These are phyloP conservation scores for Beauveria sp. DNA, from an alignment of 2,329 filamentous ascomycete genomes.

Conservation along the genomic window DNA sequence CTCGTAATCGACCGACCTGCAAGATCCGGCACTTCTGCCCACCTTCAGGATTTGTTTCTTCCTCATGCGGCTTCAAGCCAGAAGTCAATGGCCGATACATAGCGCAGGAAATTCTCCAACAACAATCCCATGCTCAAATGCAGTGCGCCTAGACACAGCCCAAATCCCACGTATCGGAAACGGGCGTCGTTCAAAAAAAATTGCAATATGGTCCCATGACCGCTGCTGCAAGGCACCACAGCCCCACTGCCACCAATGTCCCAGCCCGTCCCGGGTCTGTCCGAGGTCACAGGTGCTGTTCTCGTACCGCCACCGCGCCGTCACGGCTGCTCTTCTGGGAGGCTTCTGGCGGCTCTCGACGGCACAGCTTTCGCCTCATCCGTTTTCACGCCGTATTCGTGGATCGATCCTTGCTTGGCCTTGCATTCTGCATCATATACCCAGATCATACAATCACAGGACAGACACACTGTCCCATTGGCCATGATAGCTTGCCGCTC, in stretches of 20 bases:
- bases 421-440: too few species aligned
- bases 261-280: conserved; percentile 10
- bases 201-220: neutral
- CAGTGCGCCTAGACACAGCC: neutral
- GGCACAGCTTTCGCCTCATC: neutral
- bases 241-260: neutral
- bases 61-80: neutral
- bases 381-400: neutral
- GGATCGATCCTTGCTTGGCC: too few species aligned
- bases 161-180: neutral
- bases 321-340: neutral
- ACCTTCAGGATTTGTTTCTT: neutral
- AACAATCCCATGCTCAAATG: neutral
- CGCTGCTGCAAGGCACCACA: conserved; percentile 7
- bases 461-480: neutral
- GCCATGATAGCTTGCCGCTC: neutral
- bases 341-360: neutral
- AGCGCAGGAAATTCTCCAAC: neutral
- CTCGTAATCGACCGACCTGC: conserved; percentile 3
- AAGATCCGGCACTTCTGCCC: neutral
- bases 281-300: neutral
- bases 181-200: neutral
- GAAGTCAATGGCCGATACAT: neutral
- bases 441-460: neutral
- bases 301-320: neutral